Evolutionary conservation across 805 yeast genomes (phyloP), one percentile per base, ranked within the genome.

Genomic region (Candida schatavii): DNA sequence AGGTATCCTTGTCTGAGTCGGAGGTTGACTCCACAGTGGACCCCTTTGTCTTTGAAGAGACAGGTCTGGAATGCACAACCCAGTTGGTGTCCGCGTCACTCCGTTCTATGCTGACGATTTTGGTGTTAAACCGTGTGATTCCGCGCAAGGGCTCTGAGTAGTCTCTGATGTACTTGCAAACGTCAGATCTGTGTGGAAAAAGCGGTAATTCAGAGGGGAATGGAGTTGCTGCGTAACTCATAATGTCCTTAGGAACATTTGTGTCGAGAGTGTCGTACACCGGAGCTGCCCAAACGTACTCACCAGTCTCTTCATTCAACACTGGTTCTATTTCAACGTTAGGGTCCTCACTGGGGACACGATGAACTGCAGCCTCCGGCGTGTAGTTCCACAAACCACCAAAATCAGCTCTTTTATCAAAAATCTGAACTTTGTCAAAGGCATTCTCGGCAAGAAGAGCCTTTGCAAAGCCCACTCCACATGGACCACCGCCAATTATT

Each of bases 321-420:
- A 46, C 38, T 11, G 49, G 46, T 32, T 40, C 43, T n/a, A 43
- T 41, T 21, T 42, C 52, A 30, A 46, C 42, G 11, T 48, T 48
- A 15, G 57, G 56, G 27, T 52, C 49, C 22, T 50, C 50, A 27
- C 59, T 44, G 2, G 55, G 59, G n/a, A 51, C 49, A 2, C 48
- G 52, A 27, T 55, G 44, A 34, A 52, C 49, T n/a, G 48, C 64
- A 17, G 52, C 51, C 27, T 44, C 47, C 41, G 56, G 67, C 42
- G 67, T 71, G 52, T 77, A 83, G 55, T 80, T 76, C 96, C 96
- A 88, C 6, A 87, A 64, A 0, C 96, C 96, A 11, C 95, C 96
- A n/a, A 75, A 56, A n/a, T 61, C 57, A 5, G 64, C 49, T 46
- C 85, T 71, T 36, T 75, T 67, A 48, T 86, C 95, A 54, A 72